Conservation (phyloP, 192 early-diverging fungal genomes). For the Backusella tuberculispora region DNA sequence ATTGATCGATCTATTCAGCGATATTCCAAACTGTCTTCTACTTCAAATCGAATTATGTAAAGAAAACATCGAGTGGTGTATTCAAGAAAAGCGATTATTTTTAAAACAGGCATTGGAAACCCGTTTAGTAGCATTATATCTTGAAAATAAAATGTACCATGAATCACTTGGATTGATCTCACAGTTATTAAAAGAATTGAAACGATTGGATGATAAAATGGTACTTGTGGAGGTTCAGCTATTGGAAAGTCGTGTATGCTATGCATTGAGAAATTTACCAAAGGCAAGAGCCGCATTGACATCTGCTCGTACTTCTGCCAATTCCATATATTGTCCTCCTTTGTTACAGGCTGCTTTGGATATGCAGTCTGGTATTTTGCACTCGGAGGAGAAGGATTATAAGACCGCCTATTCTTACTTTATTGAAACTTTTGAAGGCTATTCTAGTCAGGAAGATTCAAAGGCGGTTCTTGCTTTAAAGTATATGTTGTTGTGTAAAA, state of each 20-base stretch:
- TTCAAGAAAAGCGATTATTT: slow-evolving; percentile 90
- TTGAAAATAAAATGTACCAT: slow-evolving; percentile 95
- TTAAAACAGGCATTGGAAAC: slow-evolving; percentile 95
- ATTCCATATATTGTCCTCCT: slow-evolving; percentile 97
- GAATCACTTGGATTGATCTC: slow-evolving; percentile 85
- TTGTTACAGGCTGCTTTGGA: slow-evolving; percentile 94
- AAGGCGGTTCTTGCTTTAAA: slow-evolving; percentile 89
- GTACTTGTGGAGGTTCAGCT: slow-evolving; percentile 96
- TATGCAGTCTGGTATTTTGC: slow-evolving; percentile 97
- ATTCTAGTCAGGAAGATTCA: slow-evolving; percentile 82
- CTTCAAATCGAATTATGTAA: slow-evolving; percentile 94
- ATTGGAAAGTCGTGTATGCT: slow-evolving; percentile 91
- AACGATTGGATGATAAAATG: slow-evolving; percentile 98
- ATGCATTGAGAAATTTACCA: slow-evolving; percentile 89
- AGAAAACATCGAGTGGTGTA: slow-evolving; percentile 94
- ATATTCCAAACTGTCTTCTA: slow-evolving; percentile 83
- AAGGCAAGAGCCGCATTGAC: slow-evolving; percentile 96
- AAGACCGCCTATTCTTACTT: slow-evolving; percentile 99
- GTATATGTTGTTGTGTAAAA: slow-evolving; percentile 98
- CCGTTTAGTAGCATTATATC: slow-evolving; percentile 81
- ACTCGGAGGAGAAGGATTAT: slow-evolving; percentile 98
- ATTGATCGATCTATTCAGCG: slow-evolving; percentile 84
- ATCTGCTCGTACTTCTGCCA: slow-evolving; percentile 93
- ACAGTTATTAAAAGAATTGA: slow-evolving; percentile 89
- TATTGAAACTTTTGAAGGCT: slow-evolving; percentile 96